Base-by-base conservation (phyloP, 192 early-diverging fungal genomes). In the Coemansia aciculifera region DNA sequence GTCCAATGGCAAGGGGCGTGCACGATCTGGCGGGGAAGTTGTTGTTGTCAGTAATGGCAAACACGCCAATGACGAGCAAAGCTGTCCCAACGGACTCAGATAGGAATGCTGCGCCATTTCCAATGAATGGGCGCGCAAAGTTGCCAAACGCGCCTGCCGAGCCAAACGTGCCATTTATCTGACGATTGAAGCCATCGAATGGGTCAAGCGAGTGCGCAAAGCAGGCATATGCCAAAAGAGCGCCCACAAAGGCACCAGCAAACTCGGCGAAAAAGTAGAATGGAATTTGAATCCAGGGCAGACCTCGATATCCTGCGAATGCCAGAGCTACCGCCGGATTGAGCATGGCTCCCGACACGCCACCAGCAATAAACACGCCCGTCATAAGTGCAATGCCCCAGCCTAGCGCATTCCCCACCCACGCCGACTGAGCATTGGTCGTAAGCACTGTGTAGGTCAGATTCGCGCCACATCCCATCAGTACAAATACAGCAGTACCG, bases 11-110 rank as follows among this genome's bases (percentile, higher is more conserved):
- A 15, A 90, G 44, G 8, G 90, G 87, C 5, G 77, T 69, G 57
- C 71, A 62, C 32, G 83, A 84, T 12, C 81, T 60, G 19, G 86
- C 81, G 17, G 80, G 80, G 51, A 74, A 81, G 69, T 87, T 87
- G 46, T 83, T 81, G 40, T 74, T 72, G 61, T 89, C 89, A 2
- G 85, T 86, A 19, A 85, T 79, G 15, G 86, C 85, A 60, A 90
- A 80, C 36, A 91, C 73, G 6, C 86, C 78, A 0, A 90, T 40
- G 21, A 92, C 60, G 6, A 93, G 67, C 31, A 93, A 63, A 8
- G 84, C 85, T 0, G 90, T 90, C 0, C 87, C 90, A 49, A 92
- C 68, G 9, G 88, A 63, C 68, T 93, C 92, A 1, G 73, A 76
- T 13, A 78, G 62, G 42, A 84, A 78, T 12, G 75, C 79, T 0